Percentiles rank a stretch among this genome's conserved stretches.
Evolutionary conservation across 1,284 basidiomycete species (phyloP).

Genomic region (Lentinula novae-zelandiae): DNA sequence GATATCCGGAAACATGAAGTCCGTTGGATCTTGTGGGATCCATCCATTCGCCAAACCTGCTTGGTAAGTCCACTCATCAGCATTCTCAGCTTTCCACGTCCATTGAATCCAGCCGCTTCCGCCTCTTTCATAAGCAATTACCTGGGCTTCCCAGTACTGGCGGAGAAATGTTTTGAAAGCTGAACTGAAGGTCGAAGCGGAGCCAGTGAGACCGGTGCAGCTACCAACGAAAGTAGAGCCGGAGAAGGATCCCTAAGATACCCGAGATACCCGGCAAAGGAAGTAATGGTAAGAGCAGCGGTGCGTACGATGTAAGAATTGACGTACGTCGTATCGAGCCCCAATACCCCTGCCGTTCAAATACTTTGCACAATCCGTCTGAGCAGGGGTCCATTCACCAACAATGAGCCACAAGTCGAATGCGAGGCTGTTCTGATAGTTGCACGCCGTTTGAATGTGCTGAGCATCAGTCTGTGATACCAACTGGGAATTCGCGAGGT

Average conservation of each 20-base stretch:
- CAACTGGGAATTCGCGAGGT: conserved; percentile 36
- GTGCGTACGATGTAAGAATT: too few species aligned
- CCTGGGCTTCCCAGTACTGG: conserved; percentile 84
- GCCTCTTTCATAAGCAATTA: conserved; percentile 56
- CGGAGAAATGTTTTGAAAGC: conserved; percentile 83
- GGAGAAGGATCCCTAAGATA: conserved; percentile 42
- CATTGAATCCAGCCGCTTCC: conserved; percentile 69
- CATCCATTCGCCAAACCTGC: conserved; percentile 75
- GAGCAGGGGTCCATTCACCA: conserved; percentile 83
- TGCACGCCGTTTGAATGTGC: conserved; percentile 70
- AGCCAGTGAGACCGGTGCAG: conserved; percentile 73
- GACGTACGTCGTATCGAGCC: conserved; percentile 67
- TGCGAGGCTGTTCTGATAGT: conserved; percentile 39
- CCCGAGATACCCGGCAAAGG: not conserved
- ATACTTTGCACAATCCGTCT: conserved; percentile 84
- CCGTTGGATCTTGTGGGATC: conserved; percentile 69
- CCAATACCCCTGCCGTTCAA: conserved; percentile 69
- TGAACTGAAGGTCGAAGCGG: conserved; percentile 65
- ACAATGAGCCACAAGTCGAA: conserved; percentile 75
- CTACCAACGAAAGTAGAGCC: conserved; percentile 68
- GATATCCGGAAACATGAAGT: conserved; percentile 45
- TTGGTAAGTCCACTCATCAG: conserved; percentile 76
- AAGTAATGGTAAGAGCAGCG: not conserved
- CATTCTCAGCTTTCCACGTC: conserved; percentile 65
- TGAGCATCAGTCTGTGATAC: conserved; percentile 35